A percentile compares a stretch with the other conserved stretches of the same genome.
These are phyloP conservation scores for Ananas comosus DNA, from an alignment of 176 grass and related monocot genomes.

Conservation along the genomic window DNA sequence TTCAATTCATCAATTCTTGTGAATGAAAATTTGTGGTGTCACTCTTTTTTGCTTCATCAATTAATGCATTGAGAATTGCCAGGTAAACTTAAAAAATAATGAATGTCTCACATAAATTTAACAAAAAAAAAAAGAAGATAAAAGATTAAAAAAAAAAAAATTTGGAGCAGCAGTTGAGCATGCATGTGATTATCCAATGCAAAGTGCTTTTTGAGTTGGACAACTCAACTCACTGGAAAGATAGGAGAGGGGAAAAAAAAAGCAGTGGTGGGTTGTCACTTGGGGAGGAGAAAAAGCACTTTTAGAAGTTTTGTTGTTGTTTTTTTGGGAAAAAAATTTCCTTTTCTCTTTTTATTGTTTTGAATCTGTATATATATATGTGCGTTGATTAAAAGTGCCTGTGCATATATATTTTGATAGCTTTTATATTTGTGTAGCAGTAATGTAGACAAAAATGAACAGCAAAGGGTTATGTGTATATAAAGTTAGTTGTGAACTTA, in stretches of 20 bases:
- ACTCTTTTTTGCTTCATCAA: no score
- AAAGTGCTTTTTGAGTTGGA: slow-evolving; percentile 22
- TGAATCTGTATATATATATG: neutral
- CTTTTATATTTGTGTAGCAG: no score
- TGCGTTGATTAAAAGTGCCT: neutral
- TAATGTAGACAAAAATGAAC: no score
- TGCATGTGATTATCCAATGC: slow-evolving; percentile 54
- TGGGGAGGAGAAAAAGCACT: slow-evolving; percentile 16
- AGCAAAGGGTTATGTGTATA: no score
- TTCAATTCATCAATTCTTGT: neutral
- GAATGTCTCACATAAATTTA: slow-evolving; percentile 16
- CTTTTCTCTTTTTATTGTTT: neutral
- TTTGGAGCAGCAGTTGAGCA: neutral
- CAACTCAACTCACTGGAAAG: slow-evolving; percentile 70
- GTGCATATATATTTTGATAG: neutral
- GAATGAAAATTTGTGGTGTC: no score
- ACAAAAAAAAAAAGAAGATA: no score
- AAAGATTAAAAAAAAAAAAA: slow-evolving; percentile 11
- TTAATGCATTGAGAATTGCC: slow-evolving; percentile 25
- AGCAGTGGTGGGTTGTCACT: slow-evolving; percentile 42
- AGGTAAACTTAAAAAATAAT: slow-evolving; percentile 40
- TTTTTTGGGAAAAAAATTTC: neutral
- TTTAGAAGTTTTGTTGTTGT: neutral
- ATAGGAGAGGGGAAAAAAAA: slow-evolving; percentile 8
- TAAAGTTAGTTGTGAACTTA: no score